phyloP scores from a whole-genome alignment of 2,329 filamentous ascomycete species.

The Escovopsis weberi region DNA sequence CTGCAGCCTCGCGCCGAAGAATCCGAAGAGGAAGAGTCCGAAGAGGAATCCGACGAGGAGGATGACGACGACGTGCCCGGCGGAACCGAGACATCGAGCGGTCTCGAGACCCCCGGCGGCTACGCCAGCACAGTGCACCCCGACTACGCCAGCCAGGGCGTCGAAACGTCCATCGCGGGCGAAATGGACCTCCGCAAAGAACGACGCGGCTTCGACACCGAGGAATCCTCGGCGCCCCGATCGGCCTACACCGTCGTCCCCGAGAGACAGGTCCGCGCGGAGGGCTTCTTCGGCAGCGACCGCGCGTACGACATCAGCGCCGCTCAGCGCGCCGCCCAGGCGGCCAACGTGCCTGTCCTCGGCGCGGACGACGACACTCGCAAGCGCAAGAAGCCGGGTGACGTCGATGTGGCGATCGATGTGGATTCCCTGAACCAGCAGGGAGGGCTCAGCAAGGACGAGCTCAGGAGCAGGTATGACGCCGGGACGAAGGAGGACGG shows the following conservation, averaged over 20 bases:
- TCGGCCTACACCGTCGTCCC: conserved; percentile 82
- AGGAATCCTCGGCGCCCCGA: conserved; percentile 59
- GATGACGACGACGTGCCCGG: conserved; percentile 48
- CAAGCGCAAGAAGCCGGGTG: conserved; percentile 91
- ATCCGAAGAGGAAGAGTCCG: conserved; percentile 55
- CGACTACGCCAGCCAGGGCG: conserved; percentile 52
- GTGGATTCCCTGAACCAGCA: conserved; percentile 61
- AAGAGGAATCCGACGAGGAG: conserved; percentile 64
- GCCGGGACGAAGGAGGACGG: conserved; percentile 52
- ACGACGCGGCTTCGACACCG: conserved; percentile 72
- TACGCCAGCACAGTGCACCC: conserved; percentile 68
- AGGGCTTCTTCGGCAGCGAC: conserved; percentile 94
- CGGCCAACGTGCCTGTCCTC: conserved; percentile 49
- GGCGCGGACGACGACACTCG: conserved; percentile 63
- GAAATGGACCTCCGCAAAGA: conserved; percentile 84
- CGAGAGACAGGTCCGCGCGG: conserved; percentile 69
- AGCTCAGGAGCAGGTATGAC: conserved; percentile 68
- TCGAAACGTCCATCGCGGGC: conserved; percentile 61
- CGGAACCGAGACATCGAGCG: conserved; percentile 60
- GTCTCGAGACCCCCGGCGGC: conserved; percentile 68
- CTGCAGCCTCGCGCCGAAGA: conserved; percentile 68
- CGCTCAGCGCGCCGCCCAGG: conserved; percentile 18
- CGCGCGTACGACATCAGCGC: conserved; percentile 74
- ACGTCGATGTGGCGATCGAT: conserved; percentile 86
- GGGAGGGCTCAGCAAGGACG: conserved; percentile 73